These are phyloP conservation scores for Botryotinia calthae DNA, from an alignment of 2,329 filamentous ascomycete species.

Conservation along the genomic window DNA sequence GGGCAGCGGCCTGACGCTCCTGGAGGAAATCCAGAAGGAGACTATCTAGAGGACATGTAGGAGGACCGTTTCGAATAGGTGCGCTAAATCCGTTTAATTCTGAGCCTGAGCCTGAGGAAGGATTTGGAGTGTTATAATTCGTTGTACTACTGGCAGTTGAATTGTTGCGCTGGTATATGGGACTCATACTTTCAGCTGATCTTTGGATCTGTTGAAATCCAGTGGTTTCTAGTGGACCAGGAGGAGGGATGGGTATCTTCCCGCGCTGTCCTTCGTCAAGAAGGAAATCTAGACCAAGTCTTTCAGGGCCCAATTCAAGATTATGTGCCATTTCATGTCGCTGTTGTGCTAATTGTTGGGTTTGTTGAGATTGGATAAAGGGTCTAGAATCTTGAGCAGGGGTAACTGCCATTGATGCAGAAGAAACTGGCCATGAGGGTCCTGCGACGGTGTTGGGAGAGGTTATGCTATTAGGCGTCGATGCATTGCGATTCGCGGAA, in stretches of 20 bases:
- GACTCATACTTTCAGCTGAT: conserved; percentile 25
- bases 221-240: conserved; percentile 38
- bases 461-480: conserved; percentile 43
- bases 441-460: conserved; percentile 40
- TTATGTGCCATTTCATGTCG: conserved; percentile 52
- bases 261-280: conserved; percentile 58
- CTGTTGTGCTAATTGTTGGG: conserved; percentile 43
- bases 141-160: conserved; percentile 28
- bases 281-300: conserved; percentile 71
- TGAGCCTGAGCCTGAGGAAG: conserved; percentile 32
- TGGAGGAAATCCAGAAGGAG: conserved; percentile 79
- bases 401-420: conserved; percentile 31
- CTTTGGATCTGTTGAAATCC: conserved; percentile 27
- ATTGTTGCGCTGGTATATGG: conserved; percentile 30
- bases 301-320: conserved; percentile 61
- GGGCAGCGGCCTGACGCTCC: conserved; percentile 63
- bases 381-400: conserved; percentile 33
- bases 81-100: conserved; percentile 29
- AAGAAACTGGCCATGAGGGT: conserved; percentile 36
- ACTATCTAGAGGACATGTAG: conserved; percentile 74
- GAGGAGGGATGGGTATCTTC: conserved; percentile 49
- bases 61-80: conserved; percentile 56
- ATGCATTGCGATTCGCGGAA: conserved; percentile 38
- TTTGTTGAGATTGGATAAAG: conserved; percentile 37
- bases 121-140: conserved; percentile 32